Conservation (phyloP, 2,329 filamentous ascomycete species). For the Fusarium camptoceras region DNA sequence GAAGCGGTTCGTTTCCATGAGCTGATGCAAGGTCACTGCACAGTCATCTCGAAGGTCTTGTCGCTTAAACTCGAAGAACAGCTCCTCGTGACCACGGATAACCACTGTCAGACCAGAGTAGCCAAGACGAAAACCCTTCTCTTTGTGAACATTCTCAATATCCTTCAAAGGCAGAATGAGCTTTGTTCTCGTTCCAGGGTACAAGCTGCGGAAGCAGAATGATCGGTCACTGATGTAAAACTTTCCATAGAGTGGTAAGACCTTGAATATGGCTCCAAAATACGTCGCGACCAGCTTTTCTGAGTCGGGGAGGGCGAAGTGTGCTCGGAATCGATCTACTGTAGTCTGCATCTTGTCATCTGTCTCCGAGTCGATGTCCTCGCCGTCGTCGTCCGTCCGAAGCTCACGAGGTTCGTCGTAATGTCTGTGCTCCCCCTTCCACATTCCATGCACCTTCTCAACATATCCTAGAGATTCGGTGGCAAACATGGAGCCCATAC, state of each 20-base stretch:
- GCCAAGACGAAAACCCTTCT: constrained; percentile 92
- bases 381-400: constrained; percentile 60
- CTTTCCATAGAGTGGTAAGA: constrained; percentile 93
- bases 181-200: constrained; percentile 91
- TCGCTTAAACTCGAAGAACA: constrained; percentile 93
- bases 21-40: constrained; percentile 81
- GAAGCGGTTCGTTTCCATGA: constrained; percentile 77
- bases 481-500: constrained; percentile 84
- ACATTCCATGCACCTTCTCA: constrained; percentile 97
- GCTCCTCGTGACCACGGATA: constrained; percentile 91
- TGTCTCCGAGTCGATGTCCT: constrained; percentile 67
- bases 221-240: constrained; percentile 90
- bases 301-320: constrained; percentile 87
- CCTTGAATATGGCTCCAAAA: constrained; percentile 90
- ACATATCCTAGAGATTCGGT: constrained; percentile 96
- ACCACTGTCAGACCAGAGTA: constrained; percentile 93
- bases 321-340: constrained; percentile 85
- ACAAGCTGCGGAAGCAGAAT: constrained; percentile 92
- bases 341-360: constrained; percentile 73
- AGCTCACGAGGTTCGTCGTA: constrained; percentile 74
- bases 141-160: constrained; percentile 92
- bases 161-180: constrained; percentile 91
- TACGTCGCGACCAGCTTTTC: constrained; percentile 91
- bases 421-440: constrained; percentile 89
- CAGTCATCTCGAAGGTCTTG: constrained; percentile 88